phyloP scores from a whole-genome alignment of 495 filamentous ascomycete species.

The Talaromyces adpressus region DNA sequence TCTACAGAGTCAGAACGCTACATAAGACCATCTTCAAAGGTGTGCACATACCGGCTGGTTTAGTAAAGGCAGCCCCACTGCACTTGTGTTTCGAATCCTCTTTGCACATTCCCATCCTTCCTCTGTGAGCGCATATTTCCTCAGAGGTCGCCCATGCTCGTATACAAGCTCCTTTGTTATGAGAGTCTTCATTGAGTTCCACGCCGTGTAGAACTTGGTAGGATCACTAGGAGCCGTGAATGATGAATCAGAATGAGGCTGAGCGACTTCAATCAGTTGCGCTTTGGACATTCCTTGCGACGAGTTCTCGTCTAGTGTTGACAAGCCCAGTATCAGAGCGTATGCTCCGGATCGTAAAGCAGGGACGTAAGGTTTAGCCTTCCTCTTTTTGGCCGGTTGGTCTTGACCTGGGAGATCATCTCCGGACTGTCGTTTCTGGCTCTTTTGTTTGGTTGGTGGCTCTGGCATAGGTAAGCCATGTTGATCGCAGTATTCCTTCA shows the following conservation, averaged over 20 bases:
- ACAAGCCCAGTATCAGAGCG: conserved; percentile 63
- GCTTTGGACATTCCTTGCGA: conserved; percentile 56
- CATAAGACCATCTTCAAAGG: not conserved
- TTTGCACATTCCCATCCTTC: conserved; percentile 75
- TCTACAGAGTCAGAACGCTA: not conserved
- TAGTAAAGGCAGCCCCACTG: conserved; percentile 14
- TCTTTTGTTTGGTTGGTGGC: conserved; percentile 32
- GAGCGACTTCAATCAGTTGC: conserved; percentile 61
- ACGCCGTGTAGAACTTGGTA: conserved; percentile 70
- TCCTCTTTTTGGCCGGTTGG: conserved; percentile 59
- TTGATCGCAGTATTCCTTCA: conserved; percentile 58
- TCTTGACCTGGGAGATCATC: conserved; percentile 24
- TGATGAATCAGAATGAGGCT: conserved; percentile 67
- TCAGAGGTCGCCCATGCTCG: conserved; percentile 59
- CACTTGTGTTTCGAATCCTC: conserved; percentile 48
- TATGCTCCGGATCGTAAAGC: conserved; percentile 66
- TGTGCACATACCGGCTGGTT: conserved; percentile 13
- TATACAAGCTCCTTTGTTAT: conserved; percentile 69
- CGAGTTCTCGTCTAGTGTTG: conserved; percentile 48
- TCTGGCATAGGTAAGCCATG: conserved; percentile 69
- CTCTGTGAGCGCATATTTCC: conserved; percentile 66
- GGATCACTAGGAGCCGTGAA: conserved; percentile 63
- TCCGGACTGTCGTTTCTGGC: conserved; percentile 38
- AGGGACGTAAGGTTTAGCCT: conserved; percentile 65
- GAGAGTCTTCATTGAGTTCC: conserved; percentile 80